Evolutionary conservation across 352 stramenopile genomes (phyloP), one percentile per base, ranked within the genome.

Genomic region (Halophytophthora batemanensis): DNA sequence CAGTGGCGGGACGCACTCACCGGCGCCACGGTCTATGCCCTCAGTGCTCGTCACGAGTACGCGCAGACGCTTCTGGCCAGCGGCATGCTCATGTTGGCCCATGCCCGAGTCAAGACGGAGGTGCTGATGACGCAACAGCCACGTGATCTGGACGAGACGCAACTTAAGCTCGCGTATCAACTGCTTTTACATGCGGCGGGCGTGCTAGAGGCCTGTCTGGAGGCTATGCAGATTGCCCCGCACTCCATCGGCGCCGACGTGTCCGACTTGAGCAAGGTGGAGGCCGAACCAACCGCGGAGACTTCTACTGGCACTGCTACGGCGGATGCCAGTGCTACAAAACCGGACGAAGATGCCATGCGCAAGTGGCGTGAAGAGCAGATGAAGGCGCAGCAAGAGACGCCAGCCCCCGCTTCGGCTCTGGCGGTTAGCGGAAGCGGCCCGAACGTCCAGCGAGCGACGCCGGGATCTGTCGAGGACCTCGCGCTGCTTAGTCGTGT

Each of bases 141-240:
- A 15, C 59, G 53, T 34, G 74, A 84, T 41, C 67, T 80, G 34
- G 54, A 77, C 42, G 78, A 90, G 46, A 70, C 67, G 46, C 64
- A 87, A 49, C 65, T 90, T 29, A 90, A 90, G 53, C 59, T 84
- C 53, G 76, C 66, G 48, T 86, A 90, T 44, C 77, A 90, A 48
- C 49, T 84, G 2, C 37, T 87, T 13, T 61, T 87, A 42, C 71
- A 79, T n/a, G 69, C 74, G 0, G 68, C 78, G 0, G 78, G 78
- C 4, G 55, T 85, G 22, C 56, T 87, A 3, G 67, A 83, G 7
- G 69, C 73, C 11, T 82, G 73, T 64, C 56, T 87, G 6, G 37
- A 66, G 25, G 58, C 67, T 10, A 70, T 90, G 28, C 47, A 66
- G 23, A 41, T 71, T 31, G 36, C 57, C 11, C 59, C 72, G 17